These are phyloP conservation scores for Aspergillus novoparasiticus DNA, from an alignment of 2,329 filamentous ascomycete species.

Conservation along the genomic window DNA sequence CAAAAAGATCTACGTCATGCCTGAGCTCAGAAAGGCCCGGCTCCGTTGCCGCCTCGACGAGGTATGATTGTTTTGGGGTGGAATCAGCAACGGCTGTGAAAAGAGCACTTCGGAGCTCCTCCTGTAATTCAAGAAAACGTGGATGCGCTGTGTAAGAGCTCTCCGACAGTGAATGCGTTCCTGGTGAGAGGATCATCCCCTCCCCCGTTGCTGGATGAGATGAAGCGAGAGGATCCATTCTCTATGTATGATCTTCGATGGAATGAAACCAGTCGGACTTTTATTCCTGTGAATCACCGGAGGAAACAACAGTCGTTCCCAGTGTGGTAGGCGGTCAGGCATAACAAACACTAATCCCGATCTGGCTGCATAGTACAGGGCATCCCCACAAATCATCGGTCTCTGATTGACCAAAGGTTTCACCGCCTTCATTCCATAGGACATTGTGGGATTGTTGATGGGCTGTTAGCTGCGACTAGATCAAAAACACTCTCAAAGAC, in stretches of 20 bases:
- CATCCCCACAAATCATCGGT: too few relatives aligned
- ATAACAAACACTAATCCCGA: too few relatives aligned
- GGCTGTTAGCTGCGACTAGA: too few relatives aligned
- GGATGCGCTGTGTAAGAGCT: slow-evolving; percentile 35
- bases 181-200: slow-evolving; percentile 27
- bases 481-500: too few relatives aligned
- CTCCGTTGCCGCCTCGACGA: slow-evolving; percentile 38
- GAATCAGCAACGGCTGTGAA: slow-evolving; percentile 46
- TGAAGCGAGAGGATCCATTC: not conserved
- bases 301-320: too few relatives aligned
- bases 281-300: too few relatives aligned
- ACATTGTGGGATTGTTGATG: too few relatives aligned
- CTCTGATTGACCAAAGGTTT: too few relatives aligned
- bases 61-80: slow-evolving; percentile 21
- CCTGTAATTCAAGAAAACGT: slow-evolving; percentile 47
- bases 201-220: slow-evolving; percentile 8
- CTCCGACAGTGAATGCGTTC: slow-evolving; percentile 29
- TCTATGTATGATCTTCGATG: not conserved
- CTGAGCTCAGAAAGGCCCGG: slow-evolving; percentile 29
- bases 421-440: too few relatives aligned
- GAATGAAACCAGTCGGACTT: not conserved
- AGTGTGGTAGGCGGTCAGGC: not conserved
- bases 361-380: too few relatives aligned
- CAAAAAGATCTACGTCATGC: slow-evolving; percentile 17
- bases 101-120: slow-evolving; percentile 45